Evolutionary conservation across 176 grass and related monocot species (phyloP).

Genomic region (Alopecurus myosuroides): DNA sequence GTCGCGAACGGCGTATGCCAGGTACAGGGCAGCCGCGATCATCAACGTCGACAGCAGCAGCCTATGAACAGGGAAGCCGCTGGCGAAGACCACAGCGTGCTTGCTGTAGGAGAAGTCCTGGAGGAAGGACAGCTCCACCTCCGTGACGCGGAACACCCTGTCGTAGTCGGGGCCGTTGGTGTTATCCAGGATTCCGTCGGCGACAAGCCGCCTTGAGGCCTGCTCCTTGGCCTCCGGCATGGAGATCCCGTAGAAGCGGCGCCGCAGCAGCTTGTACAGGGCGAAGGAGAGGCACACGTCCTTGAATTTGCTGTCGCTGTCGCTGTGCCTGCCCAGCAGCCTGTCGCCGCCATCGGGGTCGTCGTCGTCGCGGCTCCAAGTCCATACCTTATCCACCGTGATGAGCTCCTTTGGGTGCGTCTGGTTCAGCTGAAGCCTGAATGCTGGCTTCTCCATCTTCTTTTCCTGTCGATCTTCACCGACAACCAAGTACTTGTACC

Average conservation of each 20-base stretch:
- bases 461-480: not conserved
- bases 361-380: not conserved
- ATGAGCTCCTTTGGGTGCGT: not conserved
- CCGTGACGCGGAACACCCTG: constrained; percentile 2
- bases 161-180: not conserved
- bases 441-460: not conserved
- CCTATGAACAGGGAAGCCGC: not conserved
- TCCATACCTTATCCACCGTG: constrained; percentile 24
- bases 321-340: not conserved
- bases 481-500: constrained; percentile 30
- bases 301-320: not conserved
- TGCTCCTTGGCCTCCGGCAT: not conserved
- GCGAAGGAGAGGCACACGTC: not conserved
- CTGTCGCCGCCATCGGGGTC: not conserved
- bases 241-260: not conserved
- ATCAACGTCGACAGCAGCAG: not conserved
- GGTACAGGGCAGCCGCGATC: not conserved
- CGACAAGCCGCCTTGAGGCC: not conserved
- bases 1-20: not conserved
- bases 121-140: constrained; percentile 24
- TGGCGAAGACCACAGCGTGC: not conserved
- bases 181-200: not conserved
- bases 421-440: not conserved
- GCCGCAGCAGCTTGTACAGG: not conserved
- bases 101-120: constrained; percentile 25